Evolutionary conservation across 2,329 filamentous ascomycete species (phyloP).

Genomic region (Verticillium dahliae): DNA sequence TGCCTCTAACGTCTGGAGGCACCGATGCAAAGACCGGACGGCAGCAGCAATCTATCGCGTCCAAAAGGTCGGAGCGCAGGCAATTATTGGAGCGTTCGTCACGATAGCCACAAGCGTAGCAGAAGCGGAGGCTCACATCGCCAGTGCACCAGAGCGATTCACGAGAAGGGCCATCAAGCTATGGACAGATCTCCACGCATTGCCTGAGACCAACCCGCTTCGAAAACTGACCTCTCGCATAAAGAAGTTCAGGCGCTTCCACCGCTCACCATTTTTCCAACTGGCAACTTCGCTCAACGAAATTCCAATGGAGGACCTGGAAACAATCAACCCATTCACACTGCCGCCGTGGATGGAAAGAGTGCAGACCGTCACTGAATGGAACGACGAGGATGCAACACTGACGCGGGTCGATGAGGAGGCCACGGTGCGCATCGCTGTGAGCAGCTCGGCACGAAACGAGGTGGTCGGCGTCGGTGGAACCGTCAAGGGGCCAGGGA

Average conservation of each 20-base stretch:
- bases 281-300: constrained; percentile 13
- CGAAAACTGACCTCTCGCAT: background rate
- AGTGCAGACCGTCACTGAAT: constrained; percentile 5
- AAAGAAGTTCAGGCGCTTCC: background rate
- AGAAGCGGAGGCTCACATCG: constrained; percentile 5
- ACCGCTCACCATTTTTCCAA: background rate
- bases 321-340: constrained; percentile 9
- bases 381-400: background rate
- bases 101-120: constrained; percentile 13
- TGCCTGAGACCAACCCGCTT: constrained; percentile 5
- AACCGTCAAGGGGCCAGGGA: constrained; percentile 2
- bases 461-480: constrained; percentile 12
- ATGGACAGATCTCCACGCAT: constrained; percentile 3
- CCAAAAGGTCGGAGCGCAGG: constrained; percentile 9
- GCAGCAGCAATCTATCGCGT: constrained; percentile 5
- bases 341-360: constrained; percentile 6
- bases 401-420: background rate
- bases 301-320: constrained; percentile 4
- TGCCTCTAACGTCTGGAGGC: constrained; percentile 17
- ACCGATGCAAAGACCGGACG: constrained; percentile 11
- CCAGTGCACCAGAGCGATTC: constrained; percentile 6
- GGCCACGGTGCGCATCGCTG: constrained; percentile 3
- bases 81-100: constrained; percentile 11
- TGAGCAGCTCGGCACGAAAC: constrained; percentile 13
- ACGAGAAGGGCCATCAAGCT: constrained; percentile 9